Conservation (phyloP, 768 basidiomycete genomes). For the Serendipita sp. region DNA sequence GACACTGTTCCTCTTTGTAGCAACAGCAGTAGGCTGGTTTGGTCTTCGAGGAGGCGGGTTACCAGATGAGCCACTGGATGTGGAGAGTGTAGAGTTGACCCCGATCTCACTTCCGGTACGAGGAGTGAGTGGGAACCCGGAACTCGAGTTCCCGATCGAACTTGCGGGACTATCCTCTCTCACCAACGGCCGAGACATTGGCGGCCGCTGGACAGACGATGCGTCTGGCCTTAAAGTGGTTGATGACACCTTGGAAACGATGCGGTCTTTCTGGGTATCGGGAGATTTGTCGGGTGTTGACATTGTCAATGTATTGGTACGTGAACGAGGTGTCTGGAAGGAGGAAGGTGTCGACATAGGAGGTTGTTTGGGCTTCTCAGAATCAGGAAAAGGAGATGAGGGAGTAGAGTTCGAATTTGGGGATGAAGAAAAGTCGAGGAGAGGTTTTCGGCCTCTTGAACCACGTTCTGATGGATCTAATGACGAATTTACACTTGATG, state of each 20-base stretch:
- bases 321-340: too few species aligned
- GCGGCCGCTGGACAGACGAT: background rate
- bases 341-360: too few species aligned
- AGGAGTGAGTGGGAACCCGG: constrained; percentile 61
- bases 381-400: too few species aligned
- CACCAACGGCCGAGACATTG: constrained; percentile 35
- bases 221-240: background rate
- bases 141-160: constrained; percentile 74
- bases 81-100: background rate
- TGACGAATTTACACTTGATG: too few species aligned
- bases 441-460: background rate
- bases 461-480: background rate
- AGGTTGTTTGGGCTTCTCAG: too few species aligned
- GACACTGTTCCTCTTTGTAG: constrained; percentile 11
- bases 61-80: background rate
- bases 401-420: background rate
- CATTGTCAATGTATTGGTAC: too few species aligned
- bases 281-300: too few species aligned
- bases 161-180: constrained; percentile 60
- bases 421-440: background rate
- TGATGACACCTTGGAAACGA: too few species aligned
- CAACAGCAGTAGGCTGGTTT: background rate
- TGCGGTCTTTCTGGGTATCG: too few species aligned
- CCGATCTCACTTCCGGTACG: constrained; percentile 52
- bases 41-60: background rate